Percentiles rank a stretch among this genome's conserved stretches.
Evolutionary conservation across 2,329 filamentous ascomycete genomes (phyloP).

Genomic region (Tolypocladium paradoxum): DNA sequence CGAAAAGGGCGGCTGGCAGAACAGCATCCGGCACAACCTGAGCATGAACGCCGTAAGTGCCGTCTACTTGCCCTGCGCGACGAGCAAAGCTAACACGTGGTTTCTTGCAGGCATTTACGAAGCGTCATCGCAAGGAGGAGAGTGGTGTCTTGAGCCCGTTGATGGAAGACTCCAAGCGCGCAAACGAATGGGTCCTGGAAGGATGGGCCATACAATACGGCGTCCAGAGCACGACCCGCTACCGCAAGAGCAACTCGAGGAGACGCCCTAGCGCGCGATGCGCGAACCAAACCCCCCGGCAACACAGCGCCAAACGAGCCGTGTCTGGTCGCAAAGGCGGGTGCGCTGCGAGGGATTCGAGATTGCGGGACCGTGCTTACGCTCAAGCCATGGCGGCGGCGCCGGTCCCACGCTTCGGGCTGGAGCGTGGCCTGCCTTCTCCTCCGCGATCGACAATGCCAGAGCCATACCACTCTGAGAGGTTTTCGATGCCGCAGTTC

Average conservation of each 20-base stretch:
- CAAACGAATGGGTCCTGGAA: constrained; percentile 67
- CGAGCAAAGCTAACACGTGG: constrained; percentile 2
- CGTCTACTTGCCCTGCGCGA: not conserved
- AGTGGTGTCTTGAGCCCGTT: constrained; percentile 1
- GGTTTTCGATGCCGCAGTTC: constrained; percentile 11
- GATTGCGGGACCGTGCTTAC: constrained; percentile 12
- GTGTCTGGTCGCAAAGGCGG: constrained; percentile 23
- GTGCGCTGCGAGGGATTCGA: constrained; percentile 16
- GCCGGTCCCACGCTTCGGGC: not conserved
- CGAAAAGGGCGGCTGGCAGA: constrained; percentile 77
- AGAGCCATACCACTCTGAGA: constrained; percentile 11
- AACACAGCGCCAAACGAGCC: constrained; percentile 18
- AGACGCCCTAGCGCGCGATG: constrained; percentile 10
- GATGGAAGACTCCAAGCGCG: constrained; percentile 44
- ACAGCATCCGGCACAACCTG: constrained; percentile 89
- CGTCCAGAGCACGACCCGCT: constrained; percentile 78
- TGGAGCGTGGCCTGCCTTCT: constrained; percentile 4
- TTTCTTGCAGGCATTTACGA: constrained; percentile 27
- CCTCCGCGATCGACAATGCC: constrained; percentile 10
- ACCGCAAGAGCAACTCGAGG: constrained; percentile 42
- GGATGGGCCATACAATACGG: constrained; percentile 57
- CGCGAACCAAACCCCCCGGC: constrained; percentile 8
- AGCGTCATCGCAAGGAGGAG: constrained; percentile 19
- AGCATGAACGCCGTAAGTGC: constrained; percentile 80
- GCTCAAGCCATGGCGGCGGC: constrained; percentile 7